Percentiles rank a stretch among this genome's conserved stretches.
Conservation (phyloP, 371 early-diverging fungal species). For the Dipsacomyces acuminosporus region DNA sequence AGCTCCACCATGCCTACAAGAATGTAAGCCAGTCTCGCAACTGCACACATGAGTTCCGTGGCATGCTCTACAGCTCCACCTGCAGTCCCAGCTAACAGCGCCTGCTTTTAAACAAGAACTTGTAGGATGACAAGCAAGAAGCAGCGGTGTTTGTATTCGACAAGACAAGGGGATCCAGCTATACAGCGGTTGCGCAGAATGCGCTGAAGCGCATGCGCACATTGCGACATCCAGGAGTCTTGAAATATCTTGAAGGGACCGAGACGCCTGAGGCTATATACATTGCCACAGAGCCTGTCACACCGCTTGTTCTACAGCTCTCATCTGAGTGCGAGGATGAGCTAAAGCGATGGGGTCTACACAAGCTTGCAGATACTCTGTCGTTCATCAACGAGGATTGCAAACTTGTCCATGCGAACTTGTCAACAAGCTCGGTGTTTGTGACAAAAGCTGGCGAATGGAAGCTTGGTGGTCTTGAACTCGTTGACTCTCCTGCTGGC, state of each 20-base stretch:
- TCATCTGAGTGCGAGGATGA: constrained; percentile 54
- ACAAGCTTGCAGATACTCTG: constrained; percentile 80
- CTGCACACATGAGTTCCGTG: too few relatives aligned
- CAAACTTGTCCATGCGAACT: constrained; percentile 80
- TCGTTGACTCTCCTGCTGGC: constrained; percentile 51
- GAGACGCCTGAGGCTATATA: constrained; percentile 85
- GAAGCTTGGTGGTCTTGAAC: constrained; percentile 87
- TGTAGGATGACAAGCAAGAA: constrained; percentile 64
- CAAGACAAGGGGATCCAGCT: constrained; percentile 57
- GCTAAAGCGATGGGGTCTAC: constrained; percentile 80
- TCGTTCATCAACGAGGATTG: constrained; percentile 85
- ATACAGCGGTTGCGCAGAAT: constrained; percentile 76
- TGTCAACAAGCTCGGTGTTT: constrained; percentile 73
- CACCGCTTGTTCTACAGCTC: constrained; percentile 64
- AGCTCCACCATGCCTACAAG: constrained; percentile 72
- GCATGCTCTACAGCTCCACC: not conserved
- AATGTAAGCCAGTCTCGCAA: too few relatives aligned
- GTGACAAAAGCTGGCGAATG: constrained; percentile 89
- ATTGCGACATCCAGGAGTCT: constrained; percentile 84
- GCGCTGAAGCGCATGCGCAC: constrained; percentile 82
- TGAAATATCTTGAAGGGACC: constrained; percentile 77
- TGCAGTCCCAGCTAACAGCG: not conserved
- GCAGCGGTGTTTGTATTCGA: constrained; percentile 91
- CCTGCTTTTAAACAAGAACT: not conserved
- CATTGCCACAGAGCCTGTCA: constrained; percentile 85